Evolutionary conservation across 495 filamentous ascomycete genomes (phyloP).

Genomic region (Aspergillus wentii): DNA sequence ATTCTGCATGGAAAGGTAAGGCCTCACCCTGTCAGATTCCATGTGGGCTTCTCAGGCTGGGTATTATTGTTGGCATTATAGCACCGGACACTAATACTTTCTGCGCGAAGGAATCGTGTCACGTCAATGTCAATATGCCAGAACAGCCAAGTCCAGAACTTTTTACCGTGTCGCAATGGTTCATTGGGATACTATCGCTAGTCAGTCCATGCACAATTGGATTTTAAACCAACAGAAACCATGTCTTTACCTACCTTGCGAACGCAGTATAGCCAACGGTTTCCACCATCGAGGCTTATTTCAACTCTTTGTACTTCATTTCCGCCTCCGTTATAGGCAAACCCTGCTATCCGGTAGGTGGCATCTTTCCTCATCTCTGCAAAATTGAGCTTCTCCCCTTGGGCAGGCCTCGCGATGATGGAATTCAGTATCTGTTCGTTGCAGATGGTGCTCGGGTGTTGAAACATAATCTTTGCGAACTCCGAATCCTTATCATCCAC

Average conservation of each 20-base stretch:
- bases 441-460: conserved; percentile 12
- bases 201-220: neutral
- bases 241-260: conserved; percentile 6
- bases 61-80: conserved; percentile 19
- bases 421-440: conserved; percentile 17
- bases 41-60: conserved; percentile 15
- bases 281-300: conserved; percentile 49
- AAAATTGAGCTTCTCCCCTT: conserved; percentile 20
- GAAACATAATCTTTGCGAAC: conserved; percentile 12
- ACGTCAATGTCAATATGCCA: conserved; percentile 12
- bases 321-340: conserved; percentile 57
- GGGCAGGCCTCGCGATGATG: conserved; percentile 14
- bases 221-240: too few species aligned
- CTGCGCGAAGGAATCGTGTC: conserved; percentile 4
- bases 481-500: conserved; percentile 22
- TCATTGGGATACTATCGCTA: conserved; percentile 9
- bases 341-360: conserved; percentile 41
- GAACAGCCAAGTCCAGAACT: conserved; percentile 18
- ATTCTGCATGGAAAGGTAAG: neutral
- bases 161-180: conserved; percentile 13
- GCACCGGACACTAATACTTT: conserved; percentile 11
- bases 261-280: conserved; percentile 35
- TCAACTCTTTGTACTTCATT: conserved; percentile 51
- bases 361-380: conserved; percentile 11
- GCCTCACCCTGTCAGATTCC: conserved; percentile 20